phyloP scores from a whole-genome alignment of 805 yeast species.

The Candida bentonensis region DNA sequence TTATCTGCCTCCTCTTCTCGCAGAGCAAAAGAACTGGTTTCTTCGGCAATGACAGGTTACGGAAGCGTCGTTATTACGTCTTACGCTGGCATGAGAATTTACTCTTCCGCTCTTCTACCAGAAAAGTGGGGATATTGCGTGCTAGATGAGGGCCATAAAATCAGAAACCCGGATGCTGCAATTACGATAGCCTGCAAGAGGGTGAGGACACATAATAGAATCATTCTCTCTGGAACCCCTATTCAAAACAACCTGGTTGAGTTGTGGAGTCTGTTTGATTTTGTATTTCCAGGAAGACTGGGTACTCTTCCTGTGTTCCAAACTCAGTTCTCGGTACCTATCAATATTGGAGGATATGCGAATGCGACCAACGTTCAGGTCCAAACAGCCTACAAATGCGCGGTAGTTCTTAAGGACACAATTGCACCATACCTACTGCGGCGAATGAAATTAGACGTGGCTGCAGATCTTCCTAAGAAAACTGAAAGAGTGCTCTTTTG shows the following conservation, averaged over 20 bases:
- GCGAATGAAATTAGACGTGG: conserved; percentile 86
- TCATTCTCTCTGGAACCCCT: conserved; percentile 91
- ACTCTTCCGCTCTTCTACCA: conserved; percentile 48
- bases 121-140: conserved; percentile 81
- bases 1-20: conserved; percentile 18
- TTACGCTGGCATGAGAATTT: conserved; percentile 70
- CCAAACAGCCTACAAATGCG: conserved; percentile 92
- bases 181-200: conserved; percentile 78
- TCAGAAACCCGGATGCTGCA: conserved; percentile 85
- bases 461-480: conserved; percentile 85
- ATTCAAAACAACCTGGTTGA: conserved; percentile 88
- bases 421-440: conserved; percentile 82
- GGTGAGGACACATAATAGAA: conserved; percentile 66
- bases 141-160: conserved; percentile 93
- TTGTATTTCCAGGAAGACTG: conserved; percentile 83
- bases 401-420: conserved; percentile 74
- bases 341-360: conserved; percentile 95
- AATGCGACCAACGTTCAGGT: conserved; percentile 94
- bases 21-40: conserved; percentile 3
- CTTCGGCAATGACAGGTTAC: neutral
- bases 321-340: conserved; percentile 82
- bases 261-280: conserved; percentile 90
- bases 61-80: conserved; percentile 89
- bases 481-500: conserved; percentile 91
- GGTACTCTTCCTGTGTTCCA: conserved; percentile 95